phyloP scores from a whole-genome alignment of 2,329 filamentous ascomycete genomes.

The Fusarium tanahbumbuense region DNA sequence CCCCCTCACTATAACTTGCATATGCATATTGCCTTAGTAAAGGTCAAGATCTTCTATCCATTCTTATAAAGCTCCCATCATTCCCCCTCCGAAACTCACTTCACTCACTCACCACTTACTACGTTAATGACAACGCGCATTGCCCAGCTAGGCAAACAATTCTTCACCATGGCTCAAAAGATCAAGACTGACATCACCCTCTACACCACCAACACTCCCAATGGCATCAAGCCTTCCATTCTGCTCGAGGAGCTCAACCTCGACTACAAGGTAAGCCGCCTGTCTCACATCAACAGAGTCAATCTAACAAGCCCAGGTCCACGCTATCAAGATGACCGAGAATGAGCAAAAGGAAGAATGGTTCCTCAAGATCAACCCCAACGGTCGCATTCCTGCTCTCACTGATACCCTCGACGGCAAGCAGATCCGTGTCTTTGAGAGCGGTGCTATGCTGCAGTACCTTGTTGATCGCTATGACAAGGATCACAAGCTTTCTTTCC shows the following conservation, averaged over 20 bases:
- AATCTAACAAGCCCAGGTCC: slow-evolving; percentile 51
- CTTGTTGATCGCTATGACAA: slow-evolving; percentile 83
- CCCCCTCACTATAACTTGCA: slow-evolving; percentile 14
- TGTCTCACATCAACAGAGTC: not conserved
- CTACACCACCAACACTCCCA: slow-evolving; percentile 86
- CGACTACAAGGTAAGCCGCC: slow-evolving; percentile 73
- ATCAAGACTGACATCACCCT: slow-evolving; percentile 75
- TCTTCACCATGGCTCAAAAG: slow-evolving; percentile 48
- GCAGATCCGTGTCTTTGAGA: slow-evolving; percentile 82
- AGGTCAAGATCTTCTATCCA: not conserved
- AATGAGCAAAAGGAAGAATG: slow-evolving; percentile 86
- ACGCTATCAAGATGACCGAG: slow-evolving; percentile 76
- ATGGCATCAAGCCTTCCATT: slow-evolving; percentile 91
- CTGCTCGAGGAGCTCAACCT: slow-evolving; percentile 85
- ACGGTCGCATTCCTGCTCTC: slow-evolving; percentile 88
- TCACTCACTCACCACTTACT: not conserved
- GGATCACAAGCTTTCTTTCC: slow-evolving; percentile 85
- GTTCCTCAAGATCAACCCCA: slow-evolving; percentile 93
- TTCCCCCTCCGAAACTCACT: not conserved
- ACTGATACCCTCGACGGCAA: slow-evolving; percentile 85
- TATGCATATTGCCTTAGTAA: not conserved
- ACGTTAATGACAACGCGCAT: slow-evolving; percentile 45
- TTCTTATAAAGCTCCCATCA: slow-evolving; percentile 21
- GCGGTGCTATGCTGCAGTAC: slow-evolving; percentile 85
- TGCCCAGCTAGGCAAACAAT: slow-evolving; percentile 42